Evolutionary conservation across 257 asterid genomes (phyloP), one percentile per base, ranked within the genome.

Genomic region (Ilex asprella): DNA sequence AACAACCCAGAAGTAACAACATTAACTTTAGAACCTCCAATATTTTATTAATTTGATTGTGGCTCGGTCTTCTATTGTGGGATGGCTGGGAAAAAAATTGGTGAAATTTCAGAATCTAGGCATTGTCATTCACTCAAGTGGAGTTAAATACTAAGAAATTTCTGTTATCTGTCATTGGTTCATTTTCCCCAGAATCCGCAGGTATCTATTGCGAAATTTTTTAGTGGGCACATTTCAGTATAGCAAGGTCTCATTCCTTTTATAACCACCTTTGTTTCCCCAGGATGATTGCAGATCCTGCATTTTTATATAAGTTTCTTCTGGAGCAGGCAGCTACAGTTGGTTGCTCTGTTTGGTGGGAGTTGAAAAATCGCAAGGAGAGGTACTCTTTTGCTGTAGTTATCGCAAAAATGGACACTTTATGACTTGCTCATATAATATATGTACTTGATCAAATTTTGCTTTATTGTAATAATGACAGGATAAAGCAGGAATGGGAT

Each of bases 221-320:
- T 59, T 53, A 57, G 30, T 61, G 55, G 60, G 63, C 29, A 43
- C 35, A 5, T 32, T 21, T 64, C 52, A 57, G 70, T 70, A 39
- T 16, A 58, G 54, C 35, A 63, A 63, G 55, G 41, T 39, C 47
- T 35, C 7, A 35, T 35, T 35, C 41, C 41, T 4, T 35, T 8
- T 35, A 35, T 53, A 41, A 27, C 62, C 58, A 62, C 58, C 67
- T 63, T 39, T 67, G 53, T 62, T 67, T 69, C 39, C 31, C 54
- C 90, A 89, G 99, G 87, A 84, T 89, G 99, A 87, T 93, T 63
- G 99, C 99, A 61, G 99, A 93, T 72, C 99, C 99, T 52, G 88
- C 96, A 54, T 93, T 93, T 76, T 63, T 90, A 60, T 67, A 75
- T 76, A 86, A 79, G 80, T 81, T 93, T 65, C 89, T 93, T 66